Base-by-base conservation (phyloP, 2,329 filamentous ascomycete species). In the Pseudocercospora pini-densiflorae region DNA sequence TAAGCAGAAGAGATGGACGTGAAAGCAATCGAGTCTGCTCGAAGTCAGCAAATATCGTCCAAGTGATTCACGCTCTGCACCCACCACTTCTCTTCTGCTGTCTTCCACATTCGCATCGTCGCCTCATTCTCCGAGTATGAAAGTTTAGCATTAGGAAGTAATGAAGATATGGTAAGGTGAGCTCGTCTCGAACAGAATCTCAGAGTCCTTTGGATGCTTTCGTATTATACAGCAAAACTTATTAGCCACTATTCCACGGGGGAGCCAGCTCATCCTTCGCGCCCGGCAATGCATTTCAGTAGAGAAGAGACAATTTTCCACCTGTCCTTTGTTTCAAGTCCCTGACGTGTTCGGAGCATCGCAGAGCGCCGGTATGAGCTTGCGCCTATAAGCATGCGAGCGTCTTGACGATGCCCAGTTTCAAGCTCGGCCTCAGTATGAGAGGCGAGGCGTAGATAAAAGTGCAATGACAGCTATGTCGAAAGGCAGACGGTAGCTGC, bases 201-300 rank as follows among this genome's bases (percentile, higher is more conserved):
- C 36, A 16, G 36, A 16, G 36, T 40, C 36, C 36, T n/a, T 21
- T 27, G 43, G 10, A 43, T 27, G 24, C 19, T 45, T 54, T 57
- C 51, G 24, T 55, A 55, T n/a, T 31, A 31, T 55, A 55, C 51
- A 55, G 24, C 12, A 27, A 33, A 55, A 55, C 27, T 21, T 55
- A 21, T 55, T 31, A 31, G 51, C 51, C 14, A 53, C 19, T 31
- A 54, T 7, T 5, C 9, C 23, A 7, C 19, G 51, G n/a, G n/a
- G 24, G 27, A 31, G 51, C 51, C 51, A 19, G 51, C 24, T n/a
- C 24, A 14, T 31, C 27, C 23, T 27, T 55, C 24, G 23, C 27
- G 31, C 16, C 27, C 51, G 7, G 51, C 24, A 31, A 55, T 55
- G 27, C 51, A 21, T 8, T n/a, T 27, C 16, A 6, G 21, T 4